A percentile compares a stretch with the other conserved stretches of the same genome.
Evolutionary conservation across 176 grass and related monocot species (phyloP).

Genomic region (Carex cristatella): DNA sequence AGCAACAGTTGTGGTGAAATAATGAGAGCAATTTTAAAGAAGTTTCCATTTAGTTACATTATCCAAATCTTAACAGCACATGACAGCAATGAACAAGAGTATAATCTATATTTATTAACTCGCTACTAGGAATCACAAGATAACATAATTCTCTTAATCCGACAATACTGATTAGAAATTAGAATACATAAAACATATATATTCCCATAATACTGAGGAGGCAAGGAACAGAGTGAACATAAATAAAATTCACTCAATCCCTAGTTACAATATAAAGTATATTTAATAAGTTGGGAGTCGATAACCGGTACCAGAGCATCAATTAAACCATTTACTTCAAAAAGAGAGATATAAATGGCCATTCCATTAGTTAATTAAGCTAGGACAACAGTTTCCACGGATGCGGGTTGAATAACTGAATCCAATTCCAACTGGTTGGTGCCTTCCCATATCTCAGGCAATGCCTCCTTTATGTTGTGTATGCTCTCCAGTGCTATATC

Average conservation of each 20-base stretch:
- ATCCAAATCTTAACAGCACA: not conserved
- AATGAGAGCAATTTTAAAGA: not conserved
- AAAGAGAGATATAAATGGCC: not conserved
- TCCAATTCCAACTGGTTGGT: conserved; percentile 41
- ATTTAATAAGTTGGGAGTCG: not conserved
- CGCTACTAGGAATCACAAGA: not conserved
- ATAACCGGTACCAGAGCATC: not conserved
- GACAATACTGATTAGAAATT: not conserved
- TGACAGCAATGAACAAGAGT: not conserved
- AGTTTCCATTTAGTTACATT: not conserved
- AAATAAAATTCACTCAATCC: conserved; percentile 3
- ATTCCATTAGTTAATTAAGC: conserved; percentile 27
- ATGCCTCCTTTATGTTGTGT: conserved; percentile 88
- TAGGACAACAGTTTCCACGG: conserved; percentile 58
- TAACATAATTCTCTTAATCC: not conserved
- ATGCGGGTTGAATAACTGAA: conserved; percentile 39
- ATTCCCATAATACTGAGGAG: not conserved
- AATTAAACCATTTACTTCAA: conserved; percentile 3
- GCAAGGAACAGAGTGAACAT: conserved; percentile 3
- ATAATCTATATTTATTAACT: not conserved
- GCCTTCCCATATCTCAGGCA: conserved; percentile 76
- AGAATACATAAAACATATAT: not conserved
- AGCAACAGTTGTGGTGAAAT: not conserved
- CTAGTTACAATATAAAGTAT: not conserved
- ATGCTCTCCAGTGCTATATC: conserved; percentile 91